A percentile compares a stretch with the other conserved stretches of the same genome.
These are phyloP conservation scores for Irpex lacteus DNA, from an alignment of 1,284 basidiomycete genomes.

Conservation along the genomic window DNA sequence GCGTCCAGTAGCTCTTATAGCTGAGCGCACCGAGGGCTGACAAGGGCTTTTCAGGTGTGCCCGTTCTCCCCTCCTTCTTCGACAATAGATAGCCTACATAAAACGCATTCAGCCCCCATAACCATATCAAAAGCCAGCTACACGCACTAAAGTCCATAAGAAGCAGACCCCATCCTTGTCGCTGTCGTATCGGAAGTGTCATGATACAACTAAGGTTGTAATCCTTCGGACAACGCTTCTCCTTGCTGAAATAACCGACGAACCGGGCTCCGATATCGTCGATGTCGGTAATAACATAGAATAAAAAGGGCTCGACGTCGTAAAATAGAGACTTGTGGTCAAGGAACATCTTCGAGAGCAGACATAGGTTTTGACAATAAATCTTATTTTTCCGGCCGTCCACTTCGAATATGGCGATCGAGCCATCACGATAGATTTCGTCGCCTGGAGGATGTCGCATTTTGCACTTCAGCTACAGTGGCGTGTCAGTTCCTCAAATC, in stretches of 20 bases:
- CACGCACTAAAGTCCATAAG: constrained; percentile 96
- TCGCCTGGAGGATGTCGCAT: constrained; percentile 94
- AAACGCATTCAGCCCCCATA: constrained; percentile 5
- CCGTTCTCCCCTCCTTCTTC: constrained; percentile 86
- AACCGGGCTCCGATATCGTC: constrained; percentile 92
- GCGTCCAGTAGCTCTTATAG: constrained; percentile 95
- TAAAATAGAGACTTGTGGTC: constrained; percentile 99
- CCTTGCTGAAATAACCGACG: constrained; percentile 98
- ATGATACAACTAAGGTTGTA: constrained; percentile 99
- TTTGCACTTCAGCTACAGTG: constrained; percentile 87
- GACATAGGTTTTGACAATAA: constrained; percentile 99
- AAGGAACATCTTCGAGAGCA: constrained; percentile 98
- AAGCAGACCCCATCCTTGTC: constrained; percentile 93
- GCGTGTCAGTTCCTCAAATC: neutral
- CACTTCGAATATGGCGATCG: constrained; percentile 94
- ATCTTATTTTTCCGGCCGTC: constrained; percentile 99
- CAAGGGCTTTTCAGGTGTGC: constrained; percentile 92
- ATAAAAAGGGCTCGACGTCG: constrained; percentile 98
- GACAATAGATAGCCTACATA: constrained; percentile 88
- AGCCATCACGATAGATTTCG: constrained; percentile 93
- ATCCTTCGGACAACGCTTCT: constrained; percentile 94
- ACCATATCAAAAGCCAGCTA: neutral
- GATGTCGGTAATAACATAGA: constrained; percentile 95
- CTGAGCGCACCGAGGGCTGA: constrained; percentile 88
- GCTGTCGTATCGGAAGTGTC: constrained; percentile 94